Base-by-base conservation (phyloP, 1,284 basidiomycete species). In the Hemileccinum hortonii region DNA sequence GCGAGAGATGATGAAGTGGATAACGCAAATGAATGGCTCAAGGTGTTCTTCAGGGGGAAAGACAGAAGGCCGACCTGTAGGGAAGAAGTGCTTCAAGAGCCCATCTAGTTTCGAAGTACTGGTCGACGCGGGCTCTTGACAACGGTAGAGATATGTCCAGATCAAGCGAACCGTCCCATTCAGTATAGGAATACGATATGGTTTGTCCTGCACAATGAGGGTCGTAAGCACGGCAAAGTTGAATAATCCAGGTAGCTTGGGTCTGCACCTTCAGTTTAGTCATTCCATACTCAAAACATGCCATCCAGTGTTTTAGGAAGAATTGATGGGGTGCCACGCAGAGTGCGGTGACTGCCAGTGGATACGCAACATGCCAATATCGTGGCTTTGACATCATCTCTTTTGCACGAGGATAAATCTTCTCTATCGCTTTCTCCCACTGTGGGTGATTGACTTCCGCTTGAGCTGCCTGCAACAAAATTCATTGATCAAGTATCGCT, bases 401-500 rank as follows among this genome's bases (percentile, higher is more conserved):
- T 51, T 82, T 79, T 6, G 94, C 92, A 61, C 90, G 88, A 2
- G 90, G 87, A 64, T 88, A 86, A 39, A 98, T 91, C 7, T 84
- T 74, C 58, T 94, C 88, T 43, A 97, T 88, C 0, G 94, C 94
- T 66, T 92, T 93, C 2, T 86, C 88, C 95, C 95, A 98, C 51
- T 89, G 80, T 0, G 95, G 95, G 67, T 97, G 91, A 63, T 98
- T 97, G 44, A 96, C 92, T 73, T 98, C 95, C 1, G 93, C 95
- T 67, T 96, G 94, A 0, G 94, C 95, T 24, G 90, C 94, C 86
- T 93, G 60, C 15, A 51, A 33, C 57, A 22, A 33, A 38, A 18
- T 11, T 29, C 0, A 16, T 52, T 43, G 52, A 29, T 55, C 35
- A 54, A 19, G 22, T 42, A 22, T 52, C 24, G 16, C 22, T 44